Evolutionary conservation across 805 yeast species (phyloP), one percentile per base, ranked within the genome.

Genomic region (Hanseniaspora mollemarum): DNA sequence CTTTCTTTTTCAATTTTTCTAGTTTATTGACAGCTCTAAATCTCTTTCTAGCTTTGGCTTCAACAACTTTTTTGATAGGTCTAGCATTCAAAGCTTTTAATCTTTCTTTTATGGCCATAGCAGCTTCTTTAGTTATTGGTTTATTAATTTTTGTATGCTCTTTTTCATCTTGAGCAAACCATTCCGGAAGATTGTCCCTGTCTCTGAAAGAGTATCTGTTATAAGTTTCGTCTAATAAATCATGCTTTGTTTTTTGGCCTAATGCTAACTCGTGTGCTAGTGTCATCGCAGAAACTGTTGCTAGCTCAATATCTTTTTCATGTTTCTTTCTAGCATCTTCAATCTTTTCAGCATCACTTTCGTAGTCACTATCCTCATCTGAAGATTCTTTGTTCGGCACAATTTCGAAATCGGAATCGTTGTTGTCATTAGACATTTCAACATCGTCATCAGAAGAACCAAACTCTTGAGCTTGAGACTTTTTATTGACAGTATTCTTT

Each of bases 51-150:
- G 95, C 96, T 64, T 86, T 81, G 4, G 98, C 98, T 68, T 92
- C 99, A 58, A 85, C 76, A n/a, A 92, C 96, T 77, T 92, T 92
- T 78, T 92, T 92, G 62, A 92, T 90, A 10, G 99, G 98, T 66
- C 99, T 80, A 10, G 98, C 96, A 67, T 92, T 92, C 65, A 92
- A 69, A 54, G 88, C 83, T 62, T 72, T 78, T 72, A 78, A 67
- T 62, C 83, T 83, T 58, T 81, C 88, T 60, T 80, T 81, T 53
- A 84, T 70, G 0, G 90, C 92, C 53, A 77, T 67, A 0, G 85
- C 83, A 5, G 94, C 94, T 68, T 92, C 98, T 67, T 94, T 94
- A 7, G 98, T 92, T 55, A 92, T 84, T 7, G 98, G 98, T 64
- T 85, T 82, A 58, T 76, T 77, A 52, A 86, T 77, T 72, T 87